phyloP scores from a whole-genome alignment of 441 rosid genomes.

The Rhodomyrtus psidioides region DNA sequence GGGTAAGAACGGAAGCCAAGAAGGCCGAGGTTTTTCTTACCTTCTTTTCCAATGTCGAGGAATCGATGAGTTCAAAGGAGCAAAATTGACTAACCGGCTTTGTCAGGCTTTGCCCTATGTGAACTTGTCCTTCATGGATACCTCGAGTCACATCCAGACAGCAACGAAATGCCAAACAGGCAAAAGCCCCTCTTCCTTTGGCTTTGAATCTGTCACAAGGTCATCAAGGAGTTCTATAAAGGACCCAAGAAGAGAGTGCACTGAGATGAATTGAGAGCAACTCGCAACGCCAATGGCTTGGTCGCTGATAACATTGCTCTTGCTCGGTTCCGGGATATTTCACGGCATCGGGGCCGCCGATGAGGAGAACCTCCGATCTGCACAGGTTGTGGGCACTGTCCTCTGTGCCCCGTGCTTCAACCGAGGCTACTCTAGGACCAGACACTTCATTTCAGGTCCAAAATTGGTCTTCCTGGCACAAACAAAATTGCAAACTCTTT shows the following conservation, averaged over 20 bases:
- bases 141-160: neutral
- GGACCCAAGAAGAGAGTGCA: neutral
- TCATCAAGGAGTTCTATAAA: neutral
- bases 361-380: neutral
- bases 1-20: no score
- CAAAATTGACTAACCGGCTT: neutral
- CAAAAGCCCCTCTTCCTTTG: neutral
- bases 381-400: conserved; percentile 46
- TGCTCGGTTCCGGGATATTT: neutral
- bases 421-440: conserved; percentile 31
- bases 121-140: neutral
- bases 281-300: neutral
- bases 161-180: neutral
- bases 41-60: neutral
- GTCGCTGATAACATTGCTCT: neutral
- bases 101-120: neutral
- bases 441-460: conserved; percentile 66
- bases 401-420: conserved; percentile 78
- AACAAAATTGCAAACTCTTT: neutral
- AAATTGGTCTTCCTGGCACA: neutral
- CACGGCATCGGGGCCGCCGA: accelerated
- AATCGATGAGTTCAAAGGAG: neutral
- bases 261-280: neutral
- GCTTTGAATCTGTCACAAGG: neutral
- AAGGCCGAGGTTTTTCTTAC: neutral